These are phyloP conservation scores for Fraxinus nigra DNA, from an alignment of 305 asterid species.

Conservation along the genomic window DNA sequence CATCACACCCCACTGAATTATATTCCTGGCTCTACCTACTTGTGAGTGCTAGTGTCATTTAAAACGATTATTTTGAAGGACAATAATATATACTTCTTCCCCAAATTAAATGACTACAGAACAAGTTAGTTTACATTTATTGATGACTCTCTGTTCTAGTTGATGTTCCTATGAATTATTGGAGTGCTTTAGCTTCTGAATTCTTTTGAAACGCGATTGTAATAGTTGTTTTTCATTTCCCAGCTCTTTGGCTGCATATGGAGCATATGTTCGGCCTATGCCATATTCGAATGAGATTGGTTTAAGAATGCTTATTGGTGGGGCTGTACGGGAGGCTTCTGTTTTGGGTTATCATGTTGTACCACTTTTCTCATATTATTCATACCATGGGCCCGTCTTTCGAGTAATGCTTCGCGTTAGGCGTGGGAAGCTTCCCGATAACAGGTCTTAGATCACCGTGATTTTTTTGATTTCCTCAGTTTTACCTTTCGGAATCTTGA, in stretches of 20 bases:
- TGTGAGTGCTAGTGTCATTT: not conserved
- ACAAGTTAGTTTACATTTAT: not conserved
- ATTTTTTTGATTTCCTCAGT: not conserved
- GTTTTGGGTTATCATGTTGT: constrained; percentile 72
- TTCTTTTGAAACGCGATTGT: not conserved
- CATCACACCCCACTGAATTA: not conserved
- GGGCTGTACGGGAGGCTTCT: constrained; percentile 86
- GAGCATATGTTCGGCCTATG: constrained; percentile 78
- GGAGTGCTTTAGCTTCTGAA: constrained; percentile 3
- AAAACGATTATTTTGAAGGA: not conserved
- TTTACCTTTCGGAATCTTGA: constrained; percentile 4
- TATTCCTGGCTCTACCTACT: not conserved
- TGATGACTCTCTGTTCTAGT: not conserved
- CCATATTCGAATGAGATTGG: constrained; percentile 90
- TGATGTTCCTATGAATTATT: not conserved
- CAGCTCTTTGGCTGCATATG: constrained; percentile 89
- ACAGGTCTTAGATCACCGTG: constrained; percentile 40
- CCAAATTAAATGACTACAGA: not conserved
- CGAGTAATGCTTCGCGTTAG: constrained; percentile 77
- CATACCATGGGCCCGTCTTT: constrained; percentile 91
- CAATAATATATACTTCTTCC: not conserved
- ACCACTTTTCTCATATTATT: constrained; percentile 92
- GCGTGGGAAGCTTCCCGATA: constrained; percentile 65
- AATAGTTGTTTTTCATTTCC: not conserved
- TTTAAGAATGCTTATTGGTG: constrained; percentile 87